A percentile compares a stretch with the other conserved stretches of the same genome.
phyloP scores from a whole-genome alignment of 805 yeast genomes.

The Candida palmyrensis region DNA sequence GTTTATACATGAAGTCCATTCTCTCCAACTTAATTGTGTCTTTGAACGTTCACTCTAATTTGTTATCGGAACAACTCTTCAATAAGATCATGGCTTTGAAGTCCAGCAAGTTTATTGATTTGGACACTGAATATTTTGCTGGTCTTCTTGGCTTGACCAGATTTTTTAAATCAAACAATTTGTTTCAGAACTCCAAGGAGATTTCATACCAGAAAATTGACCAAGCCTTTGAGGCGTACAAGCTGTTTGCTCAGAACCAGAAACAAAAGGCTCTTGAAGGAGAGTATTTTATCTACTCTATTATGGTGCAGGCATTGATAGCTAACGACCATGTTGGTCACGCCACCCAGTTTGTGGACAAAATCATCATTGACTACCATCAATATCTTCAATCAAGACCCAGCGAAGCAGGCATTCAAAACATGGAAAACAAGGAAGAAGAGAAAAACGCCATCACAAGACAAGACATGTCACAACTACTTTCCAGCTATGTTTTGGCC shows the following conservation, averaged over 20 bases:
- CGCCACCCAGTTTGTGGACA: constrained; percentile 56
- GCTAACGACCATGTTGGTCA: constrained; percentile 43
- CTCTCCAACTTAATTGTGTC: constrained; percentile 32
- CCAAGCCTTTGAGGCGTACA: constrained; percentile 27
- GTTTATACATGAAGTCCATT: constrained; percentile 22
- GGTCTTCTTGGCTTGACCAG: constrained; percentile 21
- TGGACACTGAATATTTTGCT: constrained; percentile 24
- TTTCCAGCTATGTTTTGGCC: constrained; percentile 41
- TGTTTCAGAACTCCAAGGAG: constrained; percentile 12
- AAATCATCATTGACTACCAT: constrained; percentile 43
- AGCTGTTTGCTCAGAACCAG: constrained; percentile 14
- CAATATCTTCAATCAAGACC: no score
- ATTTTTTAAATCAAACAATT: constrained; percentile 13
- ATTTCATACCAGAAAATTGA: constrained; percentile 22
- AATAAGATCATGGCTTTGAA: constrained; percentile 10
- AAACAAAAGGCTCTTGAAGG: constrained; percentile 17
- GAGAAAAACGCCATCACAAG: constrained; percentile 7
- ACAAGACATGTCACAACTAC: constrained; percentile 30
- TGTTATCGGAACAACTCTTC: constrained; percentile 16
- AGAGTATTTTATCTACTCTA: constrained; percentile 47
- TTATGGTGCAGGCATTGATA: constrained; percentile 48
- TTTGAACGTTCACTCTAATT: constrained; percentile 22
- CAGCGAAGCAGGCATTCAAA: no score
- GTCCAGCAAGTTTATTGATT: constrained; percentile 31
- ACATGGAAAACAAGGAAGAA: not conserved